phyloP scores from a whole-genome alignment of 371 early-diverging fungal genomes.

The Syncephalastrum monosporum region DNA sequence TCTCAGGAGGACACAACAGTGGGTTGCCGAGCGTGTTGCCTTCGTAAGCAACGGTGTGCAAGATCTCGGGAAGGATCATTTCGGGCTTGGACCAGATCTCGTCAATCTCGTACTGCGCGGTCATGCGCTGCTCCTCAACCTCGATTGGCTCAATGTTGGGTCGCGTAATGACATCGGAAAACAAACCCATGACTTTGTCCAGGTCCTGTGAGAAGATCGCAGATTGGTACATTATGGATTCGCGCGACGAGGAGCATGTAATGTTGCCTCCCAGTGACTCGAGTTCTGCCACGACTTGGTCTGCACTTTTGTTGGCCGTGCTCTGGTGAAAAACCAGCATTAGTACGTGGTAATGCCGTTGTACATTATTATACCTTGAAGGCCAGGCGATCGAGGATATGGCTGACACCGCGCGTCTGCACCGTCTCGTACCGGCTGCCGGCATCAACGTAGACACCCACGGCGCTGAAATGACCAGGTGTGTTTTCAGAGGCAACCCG shows the following conservation, averaged over 20 bases:
- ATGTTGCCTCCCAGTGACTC: constrained; percentile 91
- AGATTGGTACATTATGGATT: constrained; percentile 93
- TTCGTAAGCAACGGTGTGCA: constrained; percentile 85
- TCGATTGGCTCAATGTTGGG: constrained; percentile 75
- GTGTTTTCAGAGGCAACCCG: constrained; percentile 78
- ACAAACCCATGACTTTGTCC: constrained; percentile 64
- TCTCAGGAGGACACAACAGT: constrained; percentile 71
- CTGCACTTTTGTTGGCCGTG: constrained; percentile 62
- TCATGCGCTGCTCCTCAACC: constrained; percentile 77
- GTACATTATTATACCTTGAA: constrained; percentile 70
- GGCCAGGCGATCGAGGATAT: constrained; percentile 87
- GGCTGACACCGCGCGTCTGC: constrained; percentile 71
- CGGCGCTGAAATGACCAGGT: constrained; percentile 87
- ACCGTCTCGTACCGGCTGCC: constrained; percentile 86
- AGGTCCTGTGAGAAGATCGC: constrained; percentile 87
- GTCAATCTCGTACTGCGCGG: constrained; percentile 82
- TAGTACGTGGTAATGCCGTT: too few relatives aligned
- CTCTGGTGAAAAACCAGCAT: constrained; percentile 25
- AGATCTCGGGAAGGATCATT: constrained; percentile 80
- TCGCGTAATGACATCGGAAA: constrained; percentile 78
- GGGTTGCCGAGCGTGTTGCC: constrained; percentile 86
- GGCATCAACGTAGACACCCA: constrained; percentile 89
- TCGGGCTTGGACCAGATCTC: constrained; percentile 86
- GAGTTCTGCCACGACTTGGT: constrained; percentile 72
- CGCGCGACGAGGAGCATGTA: constrained; percentile 87